Evolutionary conservation across 192 early-diverging fungal species (phyloP).

Genomic region (Backusella liffmaniae): DNA sequence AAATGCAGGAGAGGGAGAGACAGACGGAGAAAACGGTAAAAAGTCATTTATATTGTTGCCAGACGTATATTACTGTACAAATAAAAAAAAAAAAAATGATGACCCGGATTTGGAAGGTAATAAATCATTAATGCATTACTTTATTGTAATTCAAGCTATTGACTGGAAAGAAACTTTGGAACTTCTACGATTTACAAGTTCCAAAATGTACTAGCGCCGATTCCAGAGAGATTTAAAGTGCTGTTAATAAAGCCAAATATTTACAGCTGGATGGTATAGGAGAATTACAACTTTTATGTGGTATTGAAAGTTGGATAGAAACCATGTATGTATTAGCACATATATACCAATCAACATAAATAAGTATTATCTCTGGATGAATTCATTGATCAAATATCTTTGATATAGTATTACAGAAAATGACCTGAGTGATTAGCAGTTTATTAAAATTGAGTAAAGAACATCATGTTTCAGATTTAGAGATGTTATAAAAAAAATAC

Average conservation of each 20-base stretch:
- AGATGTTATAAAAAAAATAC: not conserved
- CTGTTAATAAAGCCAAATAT: not conserved
- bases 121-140: not conserved
- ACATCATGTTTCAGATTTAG: not conserved
- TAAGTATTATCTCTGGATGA: not conserved
- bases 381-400: too few relatives aligned
- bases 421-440: not conserved
- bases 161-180: not conserved
- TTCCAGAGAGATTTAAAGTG: not conserved
- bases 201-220: not conserved
- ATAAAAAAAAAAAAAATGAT: not conserved
- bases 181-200: not conserved
- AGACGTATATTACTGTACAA: not conserved
- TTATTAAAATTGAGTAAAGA: not conserved
- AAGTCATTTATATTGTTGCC: not conserved
- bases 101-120: not conserved
- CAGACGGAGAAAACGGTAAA: slow-evolving; percentile 1
- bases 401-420: too few relatives aligned
- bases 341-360: not conserved
- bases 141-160: not conserved
- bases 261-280: not conserved
- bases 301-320: not conserved
- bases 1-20: not conserved
- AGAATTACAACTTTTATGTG: not conserved
- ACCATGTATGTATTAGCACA: not conserved